A percentile compares a stretch with the other conserved stretches of the same genome.
Conservation (phyloP, 2,329 filamentous ascomycete species). For the Fusarium azukiicola region DNA sequence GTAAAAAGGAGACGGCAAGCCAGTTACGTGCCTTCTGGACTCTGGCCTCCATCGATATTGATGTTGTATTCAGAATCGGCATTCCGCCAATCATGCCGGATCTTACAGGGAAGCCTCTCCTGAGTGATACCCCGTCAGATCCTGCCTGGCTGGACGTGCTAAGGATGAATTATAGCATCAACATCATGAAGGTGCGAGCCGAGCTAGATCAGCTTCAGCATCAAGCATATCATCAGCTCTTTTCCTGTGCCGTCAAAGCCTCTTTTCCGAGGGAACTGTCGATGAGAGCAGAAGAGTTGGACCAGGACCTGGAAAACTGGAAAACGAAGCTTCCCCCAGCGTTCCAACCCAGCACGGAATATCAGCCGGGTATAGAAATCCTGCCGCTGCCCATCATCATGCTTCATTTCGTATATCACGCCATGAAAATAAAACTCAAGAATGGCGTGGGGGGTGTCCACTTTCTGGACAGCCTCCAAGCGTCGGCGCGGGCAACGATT, state of each 20-base stretch:
- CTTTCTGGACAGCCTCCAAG: not conserved
- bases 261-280: not conserved
- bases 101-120: not conserved
- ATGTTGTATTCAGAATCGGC: not conserved
- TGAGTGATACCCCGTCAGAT: not conserved
- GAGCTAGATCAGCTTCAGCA: not conserved
- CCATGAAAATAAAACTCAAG: not conserved
- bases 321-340: not conserved
- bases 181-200: constrained; percentile 1
- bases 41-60: not conserved
- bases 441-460: too few species aligned
- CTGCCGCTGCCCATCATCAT: not conserved
- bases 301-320: not conserved
- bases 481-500: not conserved
- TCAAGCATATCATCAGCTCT: not conserved
- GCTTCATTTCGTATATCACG: not conserved
- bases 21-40: constrained; percentile 3
- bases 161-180: not conserved
- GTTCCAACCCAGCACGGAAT: not conserved
- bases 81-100: not conserved
- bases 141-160: not conserved
- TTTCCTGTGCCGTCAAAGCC: not conserved
- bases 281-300: not conserved
- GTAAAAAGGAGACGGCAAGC: not conserved
- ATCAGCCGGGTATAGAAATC: not conserved